These are phyloP conservation scores for Mikania micrantha DNA, from an alignment of 129 eudicot genomes.

Conservation along the genomic window DNA sequence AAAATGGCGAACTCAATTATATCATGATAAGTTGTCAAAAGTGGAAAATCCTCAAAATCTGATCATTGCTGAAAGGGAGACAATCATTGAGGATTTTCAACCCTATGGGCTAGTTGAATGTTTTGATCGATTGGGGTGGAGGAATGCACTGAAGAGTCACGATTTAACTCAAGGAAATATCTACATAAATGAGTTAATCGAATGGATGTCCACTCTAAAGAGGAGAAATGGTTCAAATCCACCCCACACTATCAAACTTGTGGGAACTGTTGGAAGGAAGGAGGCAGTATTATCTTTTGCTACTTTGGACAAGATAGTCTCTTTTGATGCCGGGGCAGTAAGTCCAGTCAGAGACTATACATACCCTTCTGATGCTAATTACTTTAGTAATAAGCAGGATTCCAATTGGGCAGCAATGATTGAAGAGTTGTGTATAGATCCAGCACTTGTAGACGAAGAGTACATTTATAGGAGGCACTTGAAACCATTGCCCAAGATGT, in stretches of 20 bases:
- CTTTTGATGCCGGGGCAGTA: background rate
- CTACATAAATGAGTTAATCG: too few species aligned
- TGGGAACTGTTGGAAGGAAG: background rate
- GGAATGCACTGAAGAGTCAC: background rate
- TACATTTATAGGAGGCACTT: too few species aligned
- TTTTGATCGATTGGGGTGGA: background rate
- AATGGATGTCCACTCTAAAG: background rate
- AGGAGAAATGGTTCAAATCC: background rate
- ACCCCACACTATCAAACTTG: background rate
- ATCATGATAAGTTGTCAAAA: background rate
- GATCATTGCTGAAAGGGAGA: too few species aligned
- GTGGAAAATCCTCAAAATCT: background rate
- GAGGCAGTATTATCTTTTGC: background rate
- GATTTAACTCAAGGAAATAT: too few species aligned
- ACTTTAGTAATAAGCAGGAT: too few species aligned
- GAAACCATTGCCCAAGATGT: too few species aligned
- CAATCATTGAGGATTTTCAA: too few species aligned
- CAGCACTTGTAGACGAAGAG: too few species aligned
- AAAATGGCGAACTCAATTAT: too few species aligned
- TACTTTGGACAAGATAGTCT: background rate
- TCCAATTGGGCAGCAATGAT: too few species aligned
- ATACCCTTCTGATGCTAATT: background rate
- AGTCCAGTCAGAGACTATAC: background rate
- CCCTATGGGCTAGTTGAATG: background rate
- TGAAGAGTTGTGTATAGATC: too few species aligned